These are phyloP conservation scores for Penicillium waksmanii DNA, from an alignment of 495 filamentous ascomycete genomes.

Conservation along the genomic window DNA sequence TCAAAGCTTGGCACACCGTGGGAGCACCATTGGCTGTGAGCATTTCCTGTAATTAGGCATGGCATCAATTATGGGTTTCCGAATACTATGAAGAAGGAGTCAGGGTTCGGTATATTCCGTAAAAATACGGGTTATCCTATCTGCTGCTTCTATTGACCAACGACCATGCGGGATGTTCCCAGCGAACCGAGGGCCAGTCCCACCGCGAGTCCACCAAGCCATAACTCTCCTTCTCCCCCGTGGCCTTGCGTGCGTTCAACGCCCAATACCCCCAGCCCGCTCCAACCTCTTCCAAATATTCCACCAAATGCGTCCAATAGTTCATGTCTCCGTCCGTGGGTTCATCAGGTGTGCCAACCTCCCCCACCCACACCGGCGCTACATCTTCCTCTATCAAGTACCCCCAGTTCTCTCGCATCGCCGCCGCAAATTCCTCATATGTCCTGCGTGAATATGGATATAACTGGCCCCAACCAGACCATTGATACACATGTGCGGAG, in stretches of 20 bases:
- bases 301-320: slow-evolving; percentile 62
- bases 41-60: neutral
- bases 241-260: slow-evolving; percentile 62
- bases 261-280: slow-evolving; percentile 69
- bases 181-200: slow-evolving; percentile 51
- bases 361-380: slow-evolving; percentile 65
- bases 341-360: slow-evolving; percentile 56
- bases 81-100: too few species aligned
- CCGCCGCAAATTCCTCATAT: slow-evolving; percentile 58
- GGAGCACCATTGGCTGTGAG: slow-evolving; percentile 8
- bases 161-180: slow-evolving; percentile 43
- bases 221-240: slow-evolving; percentile 55
- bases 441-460: slow-evolving; percentile 55
- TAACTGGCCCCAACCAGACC: slow-evolving; percentile 63
- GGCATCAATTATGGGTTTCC: too few species aligned
- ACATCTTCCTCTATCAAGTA: slow-evolving; percentile 59
- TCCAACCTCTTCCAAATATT: slow-evolving; percentile 55
- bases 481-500: slow-evolving; percentile 62
- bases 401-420: slow-evolving; percentile 64
- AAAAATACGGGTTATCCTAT: too few species aligned
- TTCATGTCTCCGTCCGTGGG: slow-evolving; percentile 55
- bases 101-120: too few species aligned
- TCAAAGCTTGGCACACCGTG: slow-evolving; percentile 23
- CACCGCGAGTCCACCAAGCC: slow-evolving; percentile 60
- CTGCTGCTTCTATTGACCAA: neutral